Base-by-base conservation (phyloP, 805 yeast genomes). In the Candida xiaguanensis region DNA sequence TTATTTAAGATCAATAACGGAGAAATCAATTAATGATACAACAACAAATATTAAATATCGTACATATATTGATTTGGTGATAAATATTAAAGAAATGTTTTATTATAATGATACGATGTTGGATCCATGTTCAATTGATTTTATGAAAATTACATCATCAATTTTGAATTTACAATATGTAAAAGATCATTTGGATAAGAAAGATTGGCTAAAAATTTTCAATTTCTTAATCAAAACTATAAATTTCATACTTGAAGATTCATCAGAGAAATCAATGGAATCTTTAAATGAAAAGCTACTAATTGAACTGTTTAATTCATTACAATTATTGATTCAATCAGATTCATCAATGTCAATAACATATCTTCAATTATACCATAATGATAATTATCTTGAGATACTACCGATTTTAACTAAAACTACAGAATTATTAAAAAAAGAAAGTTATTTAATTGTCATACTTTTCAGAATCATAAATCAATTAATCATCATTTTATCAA, bases 381-480 rank as follows among this genome's bases (percentile, higher is more conserved):
- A 50, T 26, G 43, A 36, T 9, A 38, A 43, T 7, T 59, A 61
- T 39, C 40, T 46, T 12, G 44, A 46, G 14, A 13, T 65, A 12
- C 36, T 56, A 11, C 41, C 38, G 5, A 22, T 59, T 2, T 29
- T 62, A 9, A 40, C 38, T 9, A 42, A 43, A n/a, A 45, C 58
- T 1, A 35, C 46, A 5, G 38, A 41, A 5, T 16, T 34, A 2
- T 50, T 42, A 34, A 52, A 49, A 41, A 56, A 53, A 23, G 70
- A 65, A 38, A 51, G 45, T 31, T 36, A 52, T 2, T 36, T 58
- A 16, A 42, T 55, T 17, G 46, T 59, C 2, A 36, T 45, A 5
- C 39, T 56, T 2, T 50, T 80, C 31, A 63, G 65, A 37, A 54
- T 80, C 12, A 53, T 74, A 13, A 80, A 80, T 50, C 66, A 63